phyloP scores from a whole-genome alignment of 2,329 filamentous ascomycete species.

The Xylaria multiplex region DNA sequence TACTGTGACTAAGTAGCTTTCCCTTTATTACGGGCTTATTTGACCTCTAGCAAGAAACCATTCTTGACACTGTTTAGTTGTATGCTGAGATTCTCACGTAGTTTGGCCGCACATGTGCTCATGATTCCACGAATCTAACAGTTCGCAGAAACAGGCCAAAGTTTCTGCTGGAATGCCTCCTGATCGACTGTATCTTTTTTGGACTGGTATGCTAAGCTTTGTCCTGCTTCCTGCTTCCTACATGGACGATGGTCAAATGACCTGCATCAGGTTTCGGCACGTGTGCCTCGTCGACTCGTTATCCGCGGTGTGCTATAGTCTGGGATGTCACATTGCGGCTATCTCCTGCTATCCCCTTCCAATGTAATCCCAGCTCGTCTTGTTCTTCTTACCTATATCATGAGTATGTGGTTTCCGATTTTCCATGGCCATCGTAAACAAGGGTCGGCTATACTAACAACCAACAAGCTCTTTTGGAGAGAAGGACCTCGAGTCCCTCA shows the following conservation, averaged over 20 bases:
- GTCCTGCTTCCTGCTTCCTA: slow-evolving; percentile 21
- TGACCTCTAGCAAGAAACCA: not conserved
- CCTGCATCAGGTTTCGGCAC: slow-evolving; percentile 33
- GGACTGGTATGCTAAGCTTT: slow-evolving; percentile 5
- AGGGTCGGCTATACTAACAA: slow-evolving; percentile 16
- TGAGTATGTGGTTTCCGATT: slow-evolving; percentile 4
- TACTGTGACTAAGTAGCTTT: not conserved
- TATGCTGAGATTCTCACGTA: not conserved
- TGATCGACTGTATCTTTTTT: slow-evolving; percentile 12
- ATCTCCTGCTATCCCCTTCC: slow-evolving; percentile 23
- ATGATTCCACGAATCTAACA: not conserved
- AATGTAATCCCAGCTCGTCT: slow-evolving; percentile 22
- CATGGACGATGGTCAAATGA: slow-evolving; percentile 23
- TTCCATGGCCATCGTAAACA: slow-evolving; percentile 15
- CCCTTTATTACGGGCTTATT: slow-evolving; percentile 1
- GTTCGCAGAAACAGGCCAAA: slow-evolving; percentile 4
- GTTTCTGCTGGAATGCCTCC: not conserved
- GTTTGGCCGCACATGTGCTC: slow-evolving; percentile 4
- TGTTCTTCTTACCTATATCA: slow-evolving; percentile 8
- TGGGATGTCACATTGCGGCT: slow-evolving; percentile 23
- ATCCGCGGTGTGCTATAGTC: slow-evolving; percentile 26
- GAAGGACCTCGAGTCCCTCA: slow-evolving; percentile 2
- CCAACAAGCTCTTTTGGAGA: slow-evolving; percentile 6
- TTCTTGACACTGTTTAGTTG: not conserved
- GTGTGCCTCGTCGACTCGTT: slow-evolving; percentile 28